phyloP scores from a whole-genome alignment of 2,329 filamentous ascomycete genomes.

The Cladosporium colombiae region DNA sequence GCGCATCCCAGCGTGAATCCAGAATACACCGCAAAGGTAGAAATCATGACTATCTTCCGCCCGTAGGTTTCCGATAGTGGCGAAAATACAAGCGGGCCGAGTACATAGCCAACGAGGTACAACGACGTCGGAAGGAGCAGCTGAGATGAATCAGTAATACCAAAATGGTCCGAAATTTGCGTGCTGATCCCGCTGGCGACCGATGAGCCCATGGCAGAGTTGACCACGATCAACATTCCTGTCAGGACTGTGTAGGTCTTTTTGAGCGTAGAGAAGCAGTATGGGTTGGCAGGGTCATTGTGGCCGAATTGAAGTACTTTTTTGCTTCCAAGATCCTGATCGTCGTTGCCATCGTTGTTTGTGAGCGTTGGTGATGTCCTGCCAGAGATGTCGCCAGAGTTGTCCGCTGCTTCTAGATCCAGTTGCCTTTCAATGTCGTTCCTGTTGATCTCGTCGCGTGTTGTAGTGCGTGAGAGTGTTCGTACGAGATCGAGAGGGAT shows the following conservation, averaged over 20 bases:
- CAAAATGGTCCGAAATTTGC: conserved; percentile 58
- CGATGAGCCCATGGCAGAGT: conserved; percentile 66
- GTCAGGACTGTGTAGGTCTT: conserved; percentile 58
- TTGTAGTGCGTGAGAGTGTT: conserved; percentile 1
- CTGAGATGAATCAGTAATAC: conserved; percentile 49
- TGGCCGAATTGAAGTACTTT: conserved; percentile 39
- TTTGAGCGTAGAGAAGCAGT: conserved; percentile 40
- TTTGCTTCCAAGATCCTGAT: not conserved
- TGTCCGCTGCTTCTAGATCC: conserved; percentile 5
- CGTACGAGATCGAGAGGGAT: conserved; percentile 7
- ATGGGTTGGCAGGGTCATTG: conserved; percentile 34
- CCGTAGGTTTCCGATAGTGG: conserved; percentile 50
- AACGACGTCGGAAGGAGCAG: conserved; percentile 52
- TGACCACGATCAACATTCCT: conserved; percentile 62
- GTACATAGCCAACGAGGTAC: conserved; percentile 52
- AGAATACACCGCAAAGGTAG: conserved; percentile 51
- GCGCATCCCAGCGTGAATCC: conserved; percentile 49
- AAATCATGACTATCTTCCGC: conserved; percentile 50
- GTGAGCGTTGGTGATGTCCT: conserved; percentile 8
- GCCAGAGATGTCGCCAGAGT: conserved; percentile 8
- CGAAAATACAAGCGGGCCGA: conserved; percentile 47
- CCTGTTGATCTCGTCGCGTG: conserved; percentile 8
- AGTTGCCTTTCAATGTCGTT: conserved; percentile 13
- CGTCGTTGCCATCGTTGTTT: not conserved
- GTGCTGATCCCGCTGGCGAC: conserved; percentile 57